phyloP scores from a whole-genome alignment of 345 rosid genomes.

The Lumnitzera racemosa region DNA sequence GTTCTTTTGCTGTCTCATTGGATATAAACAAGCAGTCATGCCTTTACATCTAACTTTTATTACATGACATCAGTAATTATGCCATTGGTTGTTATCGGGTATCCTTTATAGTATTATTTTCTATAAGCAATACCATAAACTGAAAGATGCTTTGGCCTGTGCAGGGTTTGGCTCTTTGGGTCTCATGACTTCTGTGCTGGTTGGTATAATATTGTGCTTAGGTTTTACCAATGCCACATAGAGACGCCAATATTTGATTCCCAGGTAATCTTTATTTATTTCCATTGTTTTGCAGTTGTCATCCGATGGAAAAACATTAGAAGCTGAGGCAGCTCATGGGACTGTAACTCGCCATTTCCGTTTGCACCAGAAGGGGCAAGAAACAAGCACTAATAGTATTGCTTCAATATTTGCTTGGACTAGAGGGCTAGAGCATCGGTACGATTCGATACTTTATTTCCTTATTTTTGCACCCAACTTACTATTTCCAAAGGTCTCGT shows the following conservation, averaged over 20 bases:
- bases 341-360: constrained; percentile 95
- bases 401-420: constrained; percentile 99
- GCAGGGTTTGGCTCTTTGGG: constrained; percentile 98
- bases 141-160: constrained; percentile 5
- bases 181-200: constrained; percentile 95
- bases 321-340: constrained; percentile 99
- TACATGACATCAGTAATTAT: too few relatives aligned
- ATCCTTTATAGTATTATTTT: neutral
- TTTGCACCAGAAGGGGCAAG: constrained; percentile 84
- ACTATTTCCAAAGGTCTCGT: neutral
- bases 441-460: constrained; percentile 12
- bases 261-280: too few relatives aligned
- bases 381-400: constrained; percentile 95
- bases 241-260: too few relatives aligned
- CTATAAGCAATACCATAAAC: neutral
- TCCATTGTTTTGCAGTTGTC: constrained; percentile 48
- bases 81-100: too few relatives aligned
- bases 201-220: constrained; percentile 22
- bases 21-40: too few relatives aligned
- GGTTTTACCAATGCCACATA: too few relatives aligned
- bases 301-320: constrained; percentile 87
- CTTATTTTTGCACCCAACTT: neutral
- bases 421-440: constrained; percentile 91
- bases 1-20: too few relatives aligned
- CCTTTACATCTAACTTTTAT: too few relatives aligned